A percentile compares a stretch with the other conserved stretches of the same genome.
phyloP scores from a whole-genome alignment of 495 filamentous ascomycete genomes.

The Neurospora sp. region DNA sequence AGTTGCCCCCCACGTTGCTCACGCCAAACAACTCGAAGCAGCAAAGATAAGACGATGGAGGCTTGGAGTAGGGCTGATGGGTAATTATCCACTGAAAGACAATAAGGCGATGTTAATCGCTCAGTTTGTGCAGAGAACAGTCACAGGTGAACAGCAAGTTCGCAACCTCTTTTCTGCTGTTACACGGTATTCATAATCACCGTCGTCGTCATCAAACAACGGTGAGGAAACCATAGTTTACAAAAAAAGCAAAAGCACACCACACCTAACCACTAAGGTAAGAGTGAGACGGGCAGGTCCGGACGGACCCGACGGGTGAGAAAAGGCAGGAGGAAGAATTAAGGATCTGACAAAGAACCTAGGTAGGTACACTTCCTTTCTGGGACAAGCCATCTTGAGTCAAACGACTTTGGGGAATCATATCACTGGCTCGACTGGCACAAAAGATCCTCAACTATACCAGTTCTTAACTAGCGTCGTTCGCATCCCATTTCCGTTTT shows the following conservation, averaged over 20 bases:
- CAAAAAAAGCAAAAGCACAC: not conserved
- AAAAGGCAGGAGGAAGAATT: not conserved
- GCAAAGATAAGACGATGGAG: not conserved
- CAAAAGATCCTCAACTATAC: not conserved
- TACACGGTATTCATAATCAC: not conserved
- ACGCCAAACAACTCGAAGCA: not conserved
- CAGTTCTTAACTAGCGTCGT: not conserved
- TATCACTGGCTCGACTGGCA: not conserved
- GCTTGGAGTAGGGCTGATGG: not conserved
- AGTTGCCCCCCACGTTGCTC: not conserved
- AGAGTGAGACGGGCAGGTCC: not conserved
- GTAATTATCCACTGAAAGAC: not conserved
- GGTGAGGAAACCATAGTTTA: not conserved
- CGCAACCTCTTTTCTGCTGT: not conserved
- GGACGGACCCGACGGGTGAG: not conserved
- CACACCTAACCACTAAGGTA: not conserved
- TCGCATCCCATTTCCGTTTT: not conserved
- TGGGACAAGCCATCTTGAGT: not conserved
- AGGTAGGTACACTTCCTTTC: not conserved
- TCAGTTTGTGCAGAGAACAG: not conserved
- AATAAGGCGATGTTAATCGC: not conserved
- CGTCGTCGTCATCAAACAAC: not conserved
- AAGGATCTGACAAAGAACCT: constrained; percentile 14
- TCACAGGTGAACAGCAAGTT: not conserved
- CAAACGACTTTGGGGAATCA: not conserved